phyloP scores from a whole-genome alignment of 495 filamentous ascomycete genomes.

The Podospora sp. region DNA sequence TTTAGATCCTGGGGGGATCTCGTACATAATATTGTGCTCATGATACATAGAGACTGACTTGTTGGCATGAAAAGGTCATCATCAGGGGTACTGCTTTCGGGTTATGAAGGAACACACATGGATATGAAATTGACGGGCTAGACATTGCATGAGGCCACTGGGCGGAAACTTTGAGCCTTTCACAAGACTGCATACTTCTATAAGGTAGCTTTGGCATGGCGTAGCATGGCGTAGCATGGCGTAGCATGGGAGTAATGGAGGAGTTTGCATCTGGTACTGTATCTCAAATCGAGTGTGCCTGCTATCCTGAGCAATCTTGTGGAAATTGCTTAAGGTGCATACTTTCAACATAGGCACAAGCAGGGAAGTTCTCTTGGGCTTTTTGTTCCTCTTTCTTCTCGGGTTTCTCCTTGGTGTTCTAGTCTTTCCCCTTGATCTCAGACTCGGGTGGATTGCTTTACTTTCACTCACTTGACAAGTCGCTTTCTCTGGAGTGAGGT shows the following conservation, averaged over 20 bases:
- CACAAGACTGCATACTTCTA: background rate
- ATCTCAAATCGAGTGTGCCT: background rate
- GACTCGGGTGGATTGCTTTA: too few species aligned
- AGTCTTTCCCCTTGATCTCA: too few species aligned
- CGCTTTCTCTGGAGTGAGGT: too few species aligned
- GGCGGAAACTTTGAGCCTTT: background rate
- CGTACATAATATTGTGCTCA: slow-evolving; percentile 5
- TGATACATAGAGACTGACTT: background rate
- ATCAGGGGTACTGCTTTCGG: background rate
- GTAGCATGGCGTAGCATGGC: too few species aligned
- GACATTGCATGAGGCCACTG: background rate
- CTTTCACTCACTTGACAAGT: too few species aligned
- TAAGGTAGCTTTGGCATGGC: too few species aligned
- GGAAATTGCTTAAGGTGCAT: too few species aligned
- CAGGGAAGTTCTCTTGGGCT: too few species aligned
- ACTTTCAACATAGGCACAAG: too few species aligned
- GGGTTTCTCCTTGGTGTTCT: too few species aligned
- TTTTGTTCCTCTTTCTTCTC: too few species aligned
- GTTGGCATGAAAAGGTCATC: background rate
- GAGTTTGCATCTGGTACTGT: background rate
- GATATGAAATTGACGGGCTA: background rate
- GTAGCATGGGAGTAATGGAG: background rate
- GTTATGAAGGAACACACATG: background rate
- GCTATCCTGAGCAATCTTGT: too few species aligned
- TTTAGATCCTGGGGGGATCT: slow-evolving; percentile 11